Evolutionary conservation across 345 rosid genomes (phyloP), one percentile per base, ranked within the genome.

Genomic region (rapeseed (Brassica napus)): DNA sequence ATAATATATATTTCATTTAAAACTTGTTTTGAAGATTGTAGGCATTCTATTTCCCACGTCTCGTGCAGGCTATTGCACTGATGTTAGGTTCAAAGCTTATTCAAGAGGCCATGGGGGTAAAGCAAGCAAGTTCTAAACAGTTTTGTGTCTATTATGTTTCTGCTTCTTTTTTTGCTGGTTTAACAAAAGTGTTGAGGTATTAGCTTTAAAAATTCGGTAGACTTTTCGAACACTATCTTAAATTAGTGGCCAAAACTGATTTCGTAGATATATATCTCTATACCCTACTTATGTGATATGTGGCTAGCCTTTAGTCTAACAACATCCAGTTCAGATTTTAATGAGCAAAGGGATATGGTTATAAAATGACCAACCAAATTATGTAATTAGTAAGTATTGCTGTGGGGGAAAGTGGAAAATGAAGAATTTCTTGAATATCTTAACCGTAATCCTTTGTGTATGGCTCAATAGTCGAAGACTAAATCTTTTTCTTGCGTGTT

Each of bases 271-370:
- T 9, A 21, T 3, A 0, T 9, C 47, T 39, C 1, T 39, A 10
- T 39, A 39, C 47, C 47, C 12, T 39, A 39, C 8, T 49, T 3
- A 44, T 44, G 47, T 39, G 47, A 39, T 39, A 39, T 39, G 5
- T 44, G n/a, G 54, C 54, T 44, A 44, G 54, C 54, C 54, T 44
- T 44, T 3, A 44, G 9, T 31, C 44, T 42, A 75, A 75, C 73
- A 70, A 80, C 76, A 62, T 69, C 69, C 52, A 75, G 68, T 69
- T 49, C n/a, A 14, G 35, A 60, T 37, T 30, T 28, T 58, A 1
- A 12, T 66, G 6, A n/a, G 58, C 8, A 52, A 15, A 6, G 21
- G 8, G 4, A 52, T 52, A 57, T 52, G 58, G 21, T 15, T 52
- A 52, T 52, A 52, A 52, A 54, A 54, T 4, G 59, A 54, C 59